phyloP scores from a whole-genome alignment of 2,329 filamentous ascomycete genomes.

The Penicillium fuscoglaucum region DNA sequence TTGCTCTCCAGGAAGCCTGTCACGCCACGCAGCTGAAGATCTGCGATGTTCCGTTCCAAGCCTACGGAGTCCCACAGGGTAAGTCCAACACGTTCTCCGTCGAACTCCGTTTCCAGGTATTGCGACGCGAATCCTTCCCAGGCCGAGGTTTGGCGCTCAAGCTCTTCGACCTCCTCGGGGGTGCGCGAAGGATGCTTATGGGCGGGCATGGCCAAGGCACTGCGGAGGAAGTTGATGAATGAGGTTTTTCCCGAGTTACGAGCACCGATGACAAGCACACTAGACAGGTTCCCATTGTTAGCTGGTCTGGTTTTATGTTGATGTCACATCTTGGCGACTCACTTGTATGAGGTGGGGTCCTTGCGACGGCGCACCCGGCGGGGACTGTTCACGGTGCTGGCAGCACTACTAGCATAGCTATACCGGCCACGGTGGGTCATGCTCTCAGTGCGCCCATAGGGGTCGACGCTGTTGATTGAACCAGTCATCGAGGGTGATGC shows the following conservation, averaged over 20 bases:
- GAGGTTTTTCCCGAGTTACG: constrained; percentile 90
- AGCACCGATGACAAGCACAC: constrained; percentile 86
- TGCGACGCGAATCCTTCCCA: constrained; percentile 75
- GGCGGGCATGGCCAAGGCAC: constrained; percentile 75
- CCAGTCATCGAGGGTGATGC: constrained; percentile 28
- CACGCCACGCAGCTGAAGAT: constrained; percentile 90
- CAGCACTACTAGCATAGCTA: constrained; percentile 89
- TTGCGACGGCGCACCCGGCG: constrained; percentile 89
- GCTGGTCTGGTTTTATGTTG: not conserved
- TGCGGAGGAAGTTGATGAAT: constrained; percentile 93
- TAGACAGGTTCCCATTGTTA: constrained; percentile 41
- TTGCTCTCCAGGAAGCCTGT: constrained; percentile 92
- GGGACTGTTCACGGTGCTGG: constrained; percentile 90
- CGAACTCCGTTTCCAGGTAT: constrained; percentile 92
- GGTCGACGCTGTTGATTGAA: constrained; percentile 55
- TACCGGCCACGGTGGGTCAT: constrained; percentile 96
- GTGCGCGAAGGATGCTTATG: constrained; percentile 66
- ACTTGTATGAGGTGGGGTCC: constrained; percentile 99
- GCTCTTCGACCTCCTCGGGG: constrained; percentile 59
- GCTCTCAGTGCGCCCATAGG: constrained; percentile 82
- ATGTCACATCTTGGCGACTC: constrained; percentile 47
- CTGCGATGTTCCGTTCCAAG: constrained; percentile 90
- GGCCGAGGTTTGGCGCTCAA: constrained; percentile 55
- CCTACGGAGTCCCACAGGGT: constrained; percentile 97
- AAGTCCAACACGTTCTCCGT: constrained; percentile 84